Conservation (phyloP, 352 stramenopile species). For the Phytopythium montanum region DNA sequence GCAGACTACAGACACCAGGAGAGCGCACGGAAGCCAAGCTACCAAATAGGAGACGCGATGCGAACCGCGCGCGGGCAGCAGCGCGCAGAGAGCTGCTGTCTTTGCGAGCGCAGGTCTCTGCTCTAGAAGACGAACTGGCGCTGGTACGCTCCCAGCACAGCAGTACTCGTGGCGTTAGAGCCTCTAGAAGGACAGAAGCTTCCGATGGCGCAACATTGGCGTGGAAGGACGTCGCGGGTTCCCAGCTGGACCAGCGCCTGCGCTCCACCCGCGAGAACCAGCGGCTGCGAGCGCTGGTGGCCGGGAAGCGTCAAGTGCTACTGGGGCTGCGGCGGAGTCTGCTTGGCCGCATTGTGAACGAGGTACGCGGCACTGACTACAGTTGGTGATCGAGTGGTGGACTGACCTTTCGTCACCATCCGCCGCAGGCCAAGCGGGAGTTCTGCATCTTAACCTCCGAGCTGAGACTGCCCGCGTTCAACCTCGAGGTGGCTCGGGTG, state of each 20-base stretch:
- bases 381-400: neutral
- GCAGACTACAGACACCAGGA: neutral
- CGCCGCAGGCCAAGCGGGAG: neutral
- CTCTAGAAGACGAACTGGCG: conserved; percentile 13
- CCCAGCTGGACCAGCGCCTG: conserved; percentile 13
- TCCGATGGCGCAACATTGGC: neutral
- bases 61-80: conserved; percentile 22
- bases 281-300: conserved; percentile 16
- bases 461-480: neutral
- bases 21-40: neutral
- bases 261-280: conserved; percentile 20
- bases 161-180: too few species aligned
- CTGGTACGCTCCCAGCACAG: neutral
- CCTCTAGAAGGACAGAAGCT: too few species aligned
- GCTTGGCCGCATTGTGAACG: neutral
- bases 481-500: neutral
- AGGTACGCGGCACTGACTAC: neutral
- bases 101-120: conserved; percentile 12
- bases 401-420: neutral
- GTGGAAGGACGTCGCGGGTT: conserved; percentile 18
- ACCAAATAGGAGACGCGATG: conserved; percentile 13
- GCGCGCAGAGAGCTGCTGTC: conserved; percentile 17
- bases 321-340: conserved; percentile 2
- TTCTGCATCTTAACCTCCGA: neutral
- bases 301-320: conserved; percentile 6